Base-by-base conservation (phyloP, 768 basidiomycete species). In the Butyriboletus loyo region DNA sequence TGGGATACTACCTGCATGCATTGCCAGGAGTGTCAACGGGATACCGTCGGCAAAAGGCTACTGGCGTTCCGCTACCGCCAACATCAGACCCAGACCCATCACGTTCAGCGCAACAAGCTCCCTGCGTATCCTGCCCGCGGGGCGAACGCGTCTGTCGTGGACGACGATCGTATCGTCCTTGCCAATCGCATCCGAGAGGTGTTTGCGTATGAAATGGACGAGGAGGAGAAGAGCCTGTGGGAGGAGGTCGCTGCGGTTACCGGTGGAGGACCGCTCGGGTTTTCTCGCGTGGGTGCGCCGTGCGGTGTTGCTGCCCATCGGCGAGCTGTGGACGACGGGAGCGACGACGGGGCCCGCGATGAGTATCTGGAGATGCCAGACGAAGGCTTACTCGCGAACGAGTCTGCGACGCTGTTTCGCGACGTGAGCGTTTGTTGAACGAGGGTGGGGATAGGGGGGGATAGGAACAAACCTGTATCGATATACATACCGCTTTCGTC, bases 191-290 rank as follows among this genome's bases (percentile, higher is more conserved):
- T 56, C 17, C 54, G 62, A 0, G 56, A 64, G 32, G 51, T 7
- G 39, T 64, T 56, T 40, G 46, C 58, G 45, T 59, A 62, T 24
- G 66, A 54, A 17, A 28, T 55, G 30, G 57, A 62, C 28, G 68
- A 69, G 2, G 63, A 69, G 19, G 68, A 69, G 41, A 59, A 54
- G 42, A 54, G 45, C 42, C 46, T 69, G 14, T 71, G 67, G 65
- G 59, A 61, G 19, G 68, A 69, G 44, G 56, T 69, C 24, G 57
- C 61, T 37, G 63, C 58, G 28, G 60, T 52, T 37, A 67, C 65
- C 3, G 59, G 56, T 15, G 43, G 39, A 0, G 57, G 50, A 21
- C 53, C 55, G 4, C 34, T 50, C 8, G 22, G 55, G 46, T 58
- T 69, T 31, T 49, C 59, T 1, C 62, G 54, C 39, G 47, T 24